Percentiles rank a stretch among this genome's conserved stretches.
These are phyloP conservation scores for Ceratobasidium sp. DNA, from an alignment of 1,284 basidiomycete genomes.

Conservation along the genomic window DNA sequence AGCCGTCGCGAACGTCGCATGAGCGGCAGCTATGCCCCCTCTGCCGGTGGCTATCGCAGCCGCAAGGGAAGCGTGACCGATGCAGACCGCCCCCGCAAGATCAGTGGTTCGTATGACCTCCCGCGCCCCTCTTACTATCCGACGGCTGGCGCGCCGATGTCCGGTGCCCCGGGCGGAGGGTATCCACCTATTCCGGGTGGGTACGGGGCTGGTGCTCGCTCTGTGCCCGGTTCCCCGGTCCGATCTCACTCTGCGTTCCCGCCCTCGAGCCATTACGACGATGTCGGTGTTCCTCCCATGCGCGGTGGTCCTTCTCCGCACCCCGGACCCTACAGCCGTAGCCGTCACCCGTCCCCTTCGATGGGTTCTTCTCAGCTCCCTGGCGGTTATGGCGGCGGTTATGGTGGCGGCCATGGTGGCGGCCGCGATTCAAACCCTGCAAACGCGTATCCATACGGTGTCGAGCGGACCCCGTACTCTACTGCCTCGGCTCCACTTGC, in stretches of 20 bases:
- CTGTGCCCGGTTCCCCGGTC: constrained; percentile 34
- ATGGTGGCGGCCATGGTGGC: neutral
- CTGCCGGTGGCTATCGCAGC: constrained; percentile 33
- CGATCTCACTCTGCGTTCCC: constrained; percentile 40
- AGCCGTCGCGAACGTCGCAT: constrained; percentile 37
- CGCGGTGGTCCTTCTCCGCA: constrained; percentile 32
- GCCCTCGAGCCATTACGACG: constrained; percentile 16
- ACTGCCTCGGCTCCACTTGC: constrained; percentile 21
- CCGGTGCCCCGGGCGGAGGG: constrained; percentile 29
- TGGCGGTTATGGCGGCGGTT: constrained; percentile 9
- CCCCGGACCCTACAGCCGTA: constrained; percentile 27
- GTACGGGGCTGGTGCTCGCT: constrained; percentile 34
- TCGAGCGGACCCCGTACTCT: constrained; percentile 28
- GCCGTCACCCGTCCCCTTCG: constrained; percentile 34
- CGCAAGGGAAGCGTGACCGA: constrained; percentile 39
- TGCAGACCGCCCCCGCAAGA: constrained; percentile 32
- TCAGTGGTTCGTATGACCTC: constrained; percentile 11
- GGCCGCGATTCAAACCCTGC: constrained; percentile 14
- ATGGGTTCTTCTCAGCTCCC: constrained; percentile 21
- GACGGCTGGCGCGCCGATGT: constrained; percentile 11
- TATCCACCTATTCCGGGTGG: constrained; percentile 26
- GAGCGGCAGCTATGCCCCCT: constrained; percentile 31
- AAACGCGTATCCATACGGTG: constrained; percentile 15
- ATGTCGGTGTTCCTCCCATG: constrained; percentile 1
- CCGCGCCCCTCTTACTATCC: constrained; percentile 23